These are phyloP conservation scores for Botrytis fragariae DNA, from an alignment of 2,329 filamentous ascomycete genomes.

Conservation along the genomic window DNA sequence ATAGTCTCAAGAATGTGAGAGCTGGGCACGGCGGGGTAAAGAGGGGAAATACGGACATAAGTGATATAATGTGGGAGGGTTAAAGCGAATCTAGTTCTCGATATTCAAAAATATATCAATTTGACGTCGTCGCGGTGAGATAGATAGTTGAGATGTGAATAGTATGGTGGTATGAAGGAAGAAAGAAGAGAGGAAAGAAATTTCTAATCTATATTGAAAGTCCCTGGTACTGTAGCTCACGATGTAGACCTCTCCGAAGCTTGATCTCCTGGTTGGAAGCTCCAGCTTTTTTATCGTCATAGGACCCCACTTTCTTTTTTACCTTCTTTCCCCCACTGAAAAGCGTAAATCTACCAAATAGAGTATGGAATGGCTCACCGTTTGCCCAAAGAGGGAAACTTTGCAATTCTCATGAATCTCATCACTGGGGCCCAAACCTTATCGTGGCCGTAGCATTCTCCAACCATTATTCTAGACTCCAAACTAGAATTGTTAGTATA, in stretches of 20 bases:
- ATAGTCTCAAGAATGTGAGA: background rate
- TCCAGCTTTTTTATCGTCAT: conserved; percentile 20
- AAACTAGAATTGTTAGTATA: background rate
- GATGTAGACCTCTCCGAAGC: background rate
- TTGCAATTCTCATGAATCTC: background rate
- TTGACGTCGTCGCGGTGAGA: background rate
- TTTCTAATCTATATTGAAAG: background rate
- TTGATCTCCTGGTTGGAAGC: conserved; percentile 11
- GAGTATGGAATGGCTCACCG: background rate
- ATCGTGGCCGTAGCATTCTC: background rate
- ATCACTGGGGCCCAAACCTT: background rate
- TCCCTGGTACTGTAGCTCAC: background rate
- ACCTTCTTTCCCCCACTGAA: background rate
- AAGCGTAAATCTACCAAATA: background rate
- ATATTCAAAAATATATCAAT: background rate
- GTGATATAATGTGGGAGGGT: background rate
- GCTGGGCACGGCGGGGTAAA: conserved; percentile 20
- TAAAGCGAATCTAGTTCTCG: background rate
- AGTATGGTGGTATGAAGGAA: background rate
- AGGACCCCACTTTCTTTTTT: background rate
- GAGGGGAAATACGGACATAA: conserved; percentile 10
- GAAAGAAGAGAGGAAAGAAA: background rate
- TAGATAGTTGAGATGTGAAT: background rate
- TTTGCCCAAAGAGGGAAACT: background rate
- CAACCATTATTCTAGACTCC: background rate